phyloP scores from a whole-genome alignment of 2,329 filamentous ascomycete species.

The Scedosporium boydii region DNA sequence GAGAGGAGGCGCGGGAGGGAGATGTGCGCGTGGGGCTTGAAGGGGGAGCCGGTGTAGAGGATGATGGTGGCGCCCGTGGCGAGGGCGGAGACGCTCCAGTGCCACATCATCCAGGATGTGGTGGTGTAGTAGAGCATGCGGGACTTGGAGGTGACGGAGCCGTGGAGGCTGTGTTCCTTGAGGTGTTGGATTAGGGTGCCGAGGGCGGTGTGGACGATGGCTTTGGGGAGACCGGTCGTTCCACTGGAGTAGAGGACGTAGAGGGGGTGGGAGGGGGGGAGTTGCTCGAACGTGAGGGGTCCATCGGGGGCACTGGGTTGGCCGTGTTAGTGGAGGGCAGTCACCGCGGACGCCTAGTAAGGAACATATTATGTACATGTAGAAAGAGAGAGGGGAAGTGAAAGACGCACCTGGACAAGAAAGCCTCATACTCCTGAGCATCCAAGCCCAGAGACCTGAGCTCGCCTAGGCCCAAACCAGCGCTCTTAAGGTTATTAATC shows the following conservation, averaged over 20 bases:
- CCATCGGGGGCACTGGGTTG: slow-evolving; percentile 25
- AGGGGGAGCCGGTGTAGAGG: slow-evolving; percentile 88
- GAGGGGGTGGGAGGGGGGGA: slow-evolving; percentile 77
- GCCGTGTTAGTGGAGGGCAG: background rate
- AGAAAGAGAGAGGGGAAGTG: background rate
- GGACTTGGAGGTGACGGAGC: slow-evolving; percentile 63
- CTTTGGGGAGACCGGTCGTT: slow-evolving; percentile 80
- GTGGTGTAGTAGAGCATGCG: slow-evolving; percentile 90
- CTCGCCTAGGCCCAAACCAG: slow-evolving; percentile 27
- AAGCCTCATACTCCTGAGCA: slow-evolving; percentile 33
- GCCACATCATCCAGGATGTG: slow-evolving; percentile 99
- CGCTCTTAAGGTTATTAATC: slow-evolving; percentile 41
- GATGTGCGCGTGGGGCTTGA: slow-evolving; percentile 67
- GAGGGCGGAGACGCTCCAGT: slow-evolving; percentile 84
- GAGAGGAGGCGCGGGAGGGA: slow-evolving; percentile 78
- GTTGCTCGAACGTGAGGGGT: slow-evolving; percentile 59
- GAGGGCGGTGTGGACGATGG: slow-evolving; percentile 84
- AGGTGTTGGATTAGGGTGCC: slow-evolving; percentile 94
- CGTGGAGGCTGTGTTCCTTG: slow-evolving; percentile 87
- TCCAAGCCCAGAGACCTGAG: slow-evolving; percentile 28
- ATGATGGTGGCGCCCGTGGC: slow-evolving; percentile 75
- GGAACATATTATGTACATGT: background rate
- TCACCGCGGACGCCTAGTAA: background rate
- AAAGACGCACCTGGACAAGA: slow-evolving; percentile 21
- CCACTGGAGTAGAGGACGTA: slow-evolving; percentile 93